These are phyloP conservation scores for Withania somnifera DNA, from an alignment of 305 asterid genomes.

Conservation along the genomic window DNA sequence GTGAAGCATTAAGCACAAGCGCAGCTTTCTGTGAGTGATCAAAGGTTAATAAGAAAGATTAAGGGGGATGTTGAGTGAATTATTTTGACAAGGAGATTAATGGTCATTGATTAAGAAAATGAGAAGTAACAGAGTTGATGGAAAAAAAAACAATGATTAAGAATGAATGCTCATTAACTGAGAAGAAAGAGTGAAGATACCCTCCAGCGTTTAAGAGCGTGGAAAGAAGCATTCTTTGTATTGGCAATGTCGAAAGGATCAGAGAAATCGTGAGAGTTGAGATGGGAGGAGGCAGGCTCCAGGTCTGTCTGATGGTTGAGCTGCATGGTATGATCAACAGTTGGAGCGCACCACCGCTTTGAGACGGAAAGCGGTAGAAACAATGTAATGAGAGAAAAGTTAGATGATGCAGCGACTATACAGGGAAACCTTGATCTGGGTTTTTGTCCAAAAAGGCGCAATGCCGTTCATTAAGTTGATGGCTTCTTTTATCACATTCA, in stretches of 20 bases:
- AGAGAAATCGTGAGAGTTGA: conserved; percentile 17
- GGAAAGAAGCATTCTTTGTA: conserved; percentile 62
- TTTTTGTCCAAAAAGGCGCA: too few relatives aligned
- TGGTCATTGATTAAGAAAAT: too few relatives aligned
- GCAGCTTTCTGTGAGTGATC: conserved; percentile 69
- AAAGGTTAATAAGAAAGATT: conserved; percentile 12
- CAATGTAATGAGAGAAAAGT: too few relatives aligned
- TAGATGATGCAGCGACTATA: too few relatives aligned
- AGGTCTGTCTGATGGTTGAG: conserved; percentile 11
- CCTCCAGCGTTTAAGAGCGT: conserved; percentile 87
- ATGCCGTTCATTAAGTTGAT: too few relatives aligned
- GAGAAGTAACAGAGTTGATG: too few relatives aligned
- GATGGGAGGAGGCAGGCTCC: conserved; percentile 26
- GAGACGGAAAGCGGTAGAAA: too few relatives aligned
- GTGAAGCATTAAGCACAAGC: conserved; percentile 88
- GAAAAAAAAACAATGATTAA: too few relatives aligned
- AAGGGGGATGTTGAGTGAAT: background rate
- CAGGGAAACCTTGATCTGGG: too few relatives aligned
- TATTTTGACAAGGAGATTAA: background rate
- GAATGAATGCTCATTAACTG: too few relatives aligned
- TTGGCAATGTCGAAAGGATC: conserved; percentile 78
- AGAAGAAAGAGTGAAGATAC: conserved; percentile 15
- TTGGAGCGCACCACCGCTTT: too few relatives aligned
- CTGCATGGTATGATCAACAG: background rate
- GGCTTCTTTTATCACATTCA: too few relatives aligned